phyloP scores from a whole-genome alignment of 129 eudicot genomes.

The Pseudognaphalium luteoalbum region DNA sequence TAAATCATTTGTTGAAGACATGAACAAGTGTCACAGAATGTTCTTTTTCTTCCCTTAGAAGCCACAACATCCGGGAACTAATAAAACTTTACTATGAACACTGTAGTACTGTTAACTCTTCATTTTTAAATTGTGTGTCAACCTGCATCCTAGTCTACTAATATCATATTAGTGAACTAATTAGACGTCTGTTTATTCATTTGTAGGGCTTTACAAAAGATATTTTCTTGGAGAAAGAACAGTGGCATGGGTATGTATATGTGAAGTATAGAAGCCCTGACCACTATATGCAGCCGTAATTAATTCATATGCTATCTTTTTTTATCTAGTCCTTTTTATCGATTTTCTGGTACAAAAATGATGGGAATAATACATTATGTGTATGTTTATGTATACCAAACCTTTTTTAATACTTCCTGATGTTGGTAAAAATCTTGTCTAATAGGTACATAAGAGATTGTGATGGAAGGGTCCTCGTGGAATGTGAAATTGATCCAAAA shows the following conservation, averaged over 20 bases:
- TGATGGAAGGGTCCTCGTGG: constrained; percentile 99
- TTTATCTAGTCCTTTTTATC: neutral
- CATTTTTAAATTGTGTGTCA: neutral
- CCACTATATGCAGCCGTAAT: neutral
- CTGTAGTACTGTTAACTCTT: neutral
- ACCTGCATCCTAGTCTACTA: constrained; percentile 1
- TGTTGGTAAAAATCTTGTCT: constrained; percentile 2
- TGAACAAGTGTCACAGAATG: neutral
- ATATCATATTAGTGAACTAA: constrained; percentile 24
- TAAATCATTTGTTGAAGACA: neutral
- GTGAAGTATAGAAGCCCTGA: constrained; percentile 13
- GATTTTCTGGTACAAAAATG: no score
- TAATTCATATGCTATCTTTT: constrained; percentile 10
- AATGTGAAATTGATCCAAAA: constrained; percentile 96
- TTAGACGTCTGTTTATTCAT: neutral
- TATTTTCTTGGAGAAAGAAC: constrained; percentile 80
- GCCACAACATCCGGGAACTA: neutral
- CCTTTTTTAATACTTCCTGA: neutral
- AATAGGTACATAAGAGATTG: constrained; percentile 91
- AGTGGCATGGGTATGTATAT: constrained; percentile 91
- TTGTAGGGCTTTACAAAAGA: constrained; percentile 92
- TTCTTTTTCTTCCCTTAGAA: neutral
- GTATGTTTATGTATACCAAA: neutral
- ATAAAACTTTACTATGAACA: neutral
- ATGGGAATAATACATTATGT: no score